These are phyloP conservation scores for Termitomyces eurrhizus DNA, from an alignment of 768 basidiomycete species.

Conservation along the genomic window DNA sequence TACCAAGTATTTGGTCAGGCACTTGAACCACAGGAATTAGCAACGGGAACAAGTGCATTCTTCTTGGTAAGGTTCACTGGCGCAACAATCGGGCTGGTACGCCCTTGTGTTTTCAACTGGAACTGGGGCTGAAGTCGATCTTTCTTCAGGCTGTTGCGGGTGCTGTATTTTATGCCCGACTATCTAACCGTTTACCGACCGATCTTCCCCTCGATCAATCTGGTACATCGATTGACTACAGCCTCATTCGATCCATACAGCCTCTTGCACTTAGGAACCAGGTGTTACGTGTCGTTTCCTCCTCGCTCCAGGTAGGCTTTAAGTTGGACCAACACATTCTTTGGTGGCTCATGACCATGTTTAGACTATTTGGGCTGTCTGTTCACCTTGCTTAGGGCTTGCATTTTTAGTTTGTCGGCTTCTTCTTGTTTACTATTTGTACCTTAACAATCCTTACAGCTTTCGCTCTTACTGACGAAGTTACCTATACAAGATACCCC, in stretches of 20 bases:
- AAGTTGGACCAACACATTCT: constrained; percentile 2
- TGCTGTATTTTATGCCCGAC: constrained; percentile 60
- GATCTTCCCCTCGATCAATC: constrained; percentile 37
- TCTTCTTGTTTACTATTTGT: background rate
- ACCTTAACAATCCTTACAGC: constrained; percentile 22
- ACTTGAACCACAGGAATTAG: constrained; percentile 61
- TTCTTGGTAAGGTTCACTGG: constrained; percentile 87
- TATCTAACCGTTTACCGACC: constrained; percentile 46
- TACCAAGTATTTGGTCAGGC: constrained; percentile 75
- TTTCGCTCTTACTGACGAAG: constrained; percentile 37
- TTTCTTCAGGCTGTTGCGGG: constrained; percentile 65
- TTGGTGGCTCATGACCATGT: constrained; percentile 4
- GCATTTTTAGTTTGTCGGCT: constrained; percentile 50
- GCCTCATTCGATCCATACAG: constrained; percentile 41
- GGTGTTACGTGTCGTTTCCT: constrained; percentile 51
- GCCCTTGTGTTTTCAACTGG: constrained; percentile 19
- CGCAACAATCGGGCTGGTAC: constrained; percentile 75
- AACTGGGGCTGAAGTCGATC: constrained; percentile 15
- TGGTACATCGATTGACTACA: constrained; percentile 52
- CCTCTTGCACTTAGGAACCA: constrained; percentile 40
- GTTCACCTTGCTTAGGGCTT: constrained; percentile 62
- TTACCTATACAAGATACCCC: constrained; percentile 28
- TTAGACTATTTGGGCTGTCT: constrained; percentile 72
- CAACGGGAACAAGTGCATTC: constrained; percentile 81
- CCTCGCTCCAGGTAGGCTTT: constrained; percentile 57